Evolutionary conservation across 352 stramenopile genomes (phyloP), one percentile per base, ranked within the genome.

Genomic region (Phytophthora agathidicida): DNA sequence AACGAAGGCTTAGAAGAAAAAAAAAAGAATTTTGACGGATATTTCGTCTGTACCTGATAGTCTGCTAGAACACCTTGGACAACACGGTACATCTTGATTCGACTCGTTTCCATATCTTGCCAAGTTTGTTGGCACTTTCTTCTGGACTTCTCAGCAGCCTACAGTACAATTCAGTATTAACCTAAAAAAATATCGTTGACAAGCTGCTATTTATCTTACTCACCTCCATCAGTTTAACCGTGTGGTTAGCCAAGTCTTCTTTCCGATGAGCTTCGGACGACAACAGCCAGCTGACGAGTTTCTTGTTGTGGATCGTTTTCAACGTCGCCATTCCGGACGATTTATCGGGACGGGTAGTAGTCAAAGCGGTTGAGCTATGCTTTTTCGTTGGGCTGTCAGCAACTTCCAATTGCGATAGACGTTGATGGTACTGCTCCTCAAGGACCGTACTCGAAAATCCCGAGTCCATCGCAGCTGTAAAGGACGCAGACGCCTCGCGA

Each of bases 251-350:
- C n/a, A 86, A 24, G 31, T 81, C 88, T 36, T 91, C 81, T 55
- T 91, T 92, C 17, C 84, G 78, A 42, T 89, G 71, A 13, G 79
- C 75, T 1, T 92, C 83, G 0, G 75, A 90, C 5, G 83, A 68
- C 6, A 88, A 50, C 10, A 95, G 54, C 86, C 86, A 95, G 16
- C 80, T 91, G 3, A 93, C 83, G 13, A 95, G 73, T 62, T 93
- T 93, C 11, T 83, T 88, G 33, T 79, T 84, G 56, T 87, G 87
- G 63, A 85, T 66, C 11, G 47, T 65, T 45, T 72, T 63, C 14
- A 70, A 45, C 10, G 50, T 53, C 10, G 36, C 45, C n/a, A 38
- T 38, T 38, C 55, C 51, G 5, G 42, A 48, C 1, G 43, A 22
- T 55, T 61, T 69, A 32, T 60, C 55, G 0, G 35, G 20, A 3